phyloP scores from a whole-genome alignment of 148 eudicot genomes.

The Nepenthes gracilis region DNA sequence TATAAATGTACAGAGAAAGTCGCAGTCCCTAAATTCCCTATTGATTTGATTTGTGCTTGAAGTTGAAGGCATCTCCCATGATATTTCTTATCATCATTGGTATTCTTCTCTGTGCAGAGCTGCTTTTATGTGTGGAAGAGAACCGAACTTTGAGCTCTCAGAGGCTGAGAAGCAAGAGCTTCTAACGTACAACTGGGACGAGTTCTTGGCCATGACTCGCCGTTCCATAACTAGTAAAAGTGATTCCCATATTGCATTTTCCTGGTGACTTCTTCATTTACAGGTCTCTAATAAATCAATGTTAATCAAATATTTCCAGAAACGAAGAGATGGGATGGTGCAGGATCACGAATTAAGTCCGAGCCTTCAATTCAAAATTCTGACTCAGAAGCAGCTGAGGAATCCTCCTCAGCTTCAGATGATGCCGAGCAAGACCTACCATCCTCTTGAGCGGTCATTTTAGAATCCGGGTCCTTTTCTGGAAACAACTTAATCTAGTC shows the following conservation, averaged over 20 bases:
- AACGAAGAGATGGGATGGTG: slow-evolving; percentile 24
- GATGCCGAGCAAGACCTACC: slow-evolving; percentile 24
- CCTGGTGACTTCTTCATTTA: not conserved
- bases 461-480: slow-evolving; percentile 1
- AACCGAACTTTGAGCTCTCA: slow-evolving; percentile 67
- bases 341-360: slow-evolving; percentile 11
- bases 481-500: not conserved
- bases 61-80: not conserved
- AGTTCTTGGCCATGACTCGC: slow-evolving; percentile 67
- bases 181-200: slow-evolving; percentile 58
- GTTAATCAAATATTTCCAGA: slow-evolving; percentile 17
- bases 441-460: slow-evolving; percentile 14
- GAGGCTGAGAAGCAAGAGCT: slow-evolving; percentile 77
- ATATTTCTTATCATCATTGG: not conserved
- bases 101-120: slow-evolving; percentile 41
- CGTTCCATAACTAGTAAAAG: slow-evolving; percentile 59
- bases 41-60: not conserved
- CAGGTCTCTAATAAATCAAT: not conserved
- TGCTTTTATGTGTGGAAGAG: slow-evolving; percentile 91
- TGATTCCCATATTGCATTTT: slow-evolving; percentile 14
- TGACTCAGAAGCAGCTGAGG: slow-evolving; percentile 30
- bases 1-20: no score
- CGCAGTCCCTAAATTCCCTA: no score
- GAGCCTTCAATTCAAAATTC: slow-evolving; percentile 12
- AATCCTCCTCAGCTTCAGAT: slow-evolving; percentile 26